These are phyloP conservation scores for Podospora sp. DNA, from an alignment of 495 filamentous ascomycete species.

Conservation along the genomic window DNA sequence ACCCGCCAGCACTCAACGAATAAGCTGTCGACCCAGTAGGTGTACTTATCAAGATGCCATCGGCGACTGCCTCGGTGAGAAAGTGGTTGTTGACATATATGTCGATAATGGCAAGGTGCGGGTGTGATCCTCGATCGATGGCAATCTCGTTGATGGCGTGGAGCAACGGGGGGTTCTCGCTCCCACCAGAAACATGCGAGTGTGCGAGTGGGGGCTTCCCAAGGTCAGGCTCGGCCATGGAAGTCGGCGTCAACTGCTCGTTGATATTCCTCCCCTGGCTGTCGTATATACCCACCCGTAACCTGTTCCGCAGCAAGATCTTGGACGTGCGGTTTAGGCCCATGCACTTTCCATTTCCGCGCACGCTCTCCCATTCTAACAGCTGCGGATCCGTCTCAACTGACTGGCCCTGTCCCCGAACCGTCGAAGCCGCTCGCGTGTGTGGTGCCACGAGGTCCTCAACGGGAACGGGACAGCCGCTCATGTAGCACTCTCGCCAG, in stretches of 20 bases:
- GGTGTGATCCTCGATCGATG: conserved; percentile 84
- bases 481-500: conserved; percentile 92
- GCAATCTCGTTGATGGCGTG: conserved; percentile 96
- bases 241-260: conserved; percentile 48
- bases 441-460: conserved; percentile 49
- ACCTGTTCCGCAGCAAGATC: conserved; percentile 80
- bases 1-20: conserved; percentile 87
- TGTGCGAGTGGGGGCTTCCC: conserved; percentile 10
- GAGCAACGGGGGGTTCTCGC: conserved; percentile 46
- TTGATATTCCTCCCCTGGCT: conserved; percentile 58
- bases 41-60: conserved; percentile 91
- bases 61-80: conserved; percentile 88
- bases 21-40: conserved; percentile 96
- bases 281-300: conserved; percentile 80
- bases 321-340: conserved; percentile 72
- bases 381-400: conserved; percentile 18
- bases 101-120: conserved; percentile 87
- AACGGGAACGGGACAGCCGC: conserved; percentile 64
- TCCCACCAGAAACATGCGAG: not conserved
- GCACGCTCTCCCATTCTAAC: conserved; percentile 65
- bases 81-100: conserved; percentile 83
- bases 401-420: conserved; percentile 24
- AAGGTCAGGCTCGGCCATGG: conserved; percentile 45
- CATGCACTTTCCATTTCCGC: conserved; percentile 84
- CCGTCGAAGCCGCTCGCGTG: conserved; percentile 39